These are phyloP conservation scores for Allomyces javanicus DNA, from an alignment of 192 early-diverging fungal genomes.

Conservation along the genomic window DNA sequence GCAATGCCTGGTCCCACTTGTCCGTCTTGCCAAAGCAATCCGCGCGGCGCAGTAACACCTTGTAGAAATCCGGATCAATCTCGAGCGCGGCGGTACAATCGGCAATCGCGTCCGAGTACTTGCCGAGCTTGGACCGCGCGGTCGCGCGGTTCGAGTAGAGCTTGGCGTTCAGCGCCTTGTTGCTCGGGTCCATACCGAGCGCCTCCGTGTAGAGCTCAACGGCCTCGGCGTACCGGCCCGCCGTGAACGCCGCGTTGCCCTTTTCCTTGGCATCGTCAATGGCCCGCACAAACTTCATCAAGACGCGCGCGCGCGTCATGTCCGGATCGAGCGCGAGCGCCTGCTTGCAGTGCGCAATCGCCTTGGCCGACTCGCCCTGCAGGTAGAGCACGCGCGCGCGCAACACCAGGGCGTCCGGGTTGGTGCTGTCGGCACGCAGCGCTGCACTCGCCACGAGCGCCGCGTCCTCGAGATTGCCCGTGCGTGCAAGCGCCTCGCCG, in stretches of 20 bases:
- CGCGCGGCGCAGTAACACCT: conserved; percentile 57
- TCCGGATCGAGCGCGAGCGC: conserved; percentile 63
- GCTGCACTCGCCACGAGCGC: conserved; percentile 35
- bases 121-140: conserved; percentile 40
- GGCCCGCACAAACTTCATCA: conserved; percentile 40
- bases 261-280: conserved; percentile 45
- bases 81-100: conserved; percentile 51
- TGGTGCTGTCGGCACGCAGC: conserved; percentile 35
- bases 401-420: conserved; percentile 47
- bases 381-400: conserved; percentile 48
- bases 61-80: conserved; percentile 38
- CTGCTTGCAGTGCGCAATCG: conserved; percentile 27
- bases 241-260: conserved; percentile 56
- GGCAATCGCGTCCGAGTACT: conserved; percentile 27
- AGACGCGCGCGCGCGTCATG: conserved; percentile 36
- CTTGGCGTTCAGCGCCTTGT: conserved; percentile 38
- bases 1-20: conserved; percentile 52
- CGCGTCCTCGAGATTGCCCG: conserved; percentile 41
- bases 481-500: conserved; percentile 39
- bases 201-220: conserved; percentile 45
- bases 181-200: conserved; percentile 42
- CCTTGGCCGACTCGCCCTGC: conserved; percentile 38
- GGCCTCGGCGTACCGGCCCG: conserved; percentile 31
- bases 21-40: conserved; percentile 51
- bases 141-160: conserved; percentile 59